Conservation (phyloP, 2,329 filamentous ascomycete species). For the Zymoseptoria brevis region DNA sequence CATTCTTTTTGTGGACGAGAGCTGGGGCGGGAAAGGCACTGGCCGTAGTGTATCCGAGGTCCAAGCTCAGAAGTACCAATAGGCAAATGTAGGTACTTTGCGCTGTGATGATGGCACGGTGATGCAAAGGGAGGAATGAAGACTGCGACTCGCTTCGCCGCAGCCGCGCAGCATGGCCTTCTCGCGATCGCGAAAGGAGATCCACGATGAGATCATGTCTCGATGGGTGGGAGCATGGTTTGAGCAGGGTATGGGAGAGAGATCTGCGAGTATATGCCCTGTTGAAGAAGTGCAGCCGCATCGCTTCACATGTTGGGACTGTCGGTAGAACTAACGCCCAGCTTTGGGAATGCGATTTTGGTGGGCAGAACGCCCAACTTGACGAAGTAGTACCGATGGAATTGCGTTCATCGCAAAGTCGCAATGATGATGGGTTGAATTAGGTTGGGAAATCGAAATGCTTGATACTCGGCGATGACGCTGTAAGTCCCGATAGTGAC, state of each 20-base stretch:
- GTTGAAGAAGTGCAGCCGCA: neutral
- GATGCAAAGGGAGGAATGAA: conserved; percentile 1
- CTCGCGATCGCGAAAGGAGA: neutral
- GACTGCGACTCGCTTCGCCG: neutral
- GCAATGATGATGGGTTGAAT: neutral
- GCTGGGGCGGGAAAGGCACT: neutral
- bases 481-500: neutral
- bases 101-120: conserved; percentile 4
- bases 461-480: neutral
- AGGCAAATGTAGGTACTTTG: neutral
- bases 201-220: neutral
- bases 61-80: neutral
- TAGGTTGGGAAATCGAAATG: neutral
- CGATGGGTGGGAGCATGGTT: neutral
- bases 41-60: neutral
- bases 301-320: neutral
- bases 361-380: neutral
- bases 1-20: neutral
- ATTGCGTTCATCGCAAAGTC: neutral
- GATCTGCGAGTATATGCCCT: neutral
- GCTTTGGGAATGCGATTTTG: neutral
- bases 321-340: neutral
- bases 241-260: neutral
- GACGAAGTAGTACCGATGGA: neutral
- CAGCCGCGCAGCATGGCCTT: neutral